Base-by-base conservation (phyloP, 208 protist species). In the Sergeia podlipaevii region DNA sequence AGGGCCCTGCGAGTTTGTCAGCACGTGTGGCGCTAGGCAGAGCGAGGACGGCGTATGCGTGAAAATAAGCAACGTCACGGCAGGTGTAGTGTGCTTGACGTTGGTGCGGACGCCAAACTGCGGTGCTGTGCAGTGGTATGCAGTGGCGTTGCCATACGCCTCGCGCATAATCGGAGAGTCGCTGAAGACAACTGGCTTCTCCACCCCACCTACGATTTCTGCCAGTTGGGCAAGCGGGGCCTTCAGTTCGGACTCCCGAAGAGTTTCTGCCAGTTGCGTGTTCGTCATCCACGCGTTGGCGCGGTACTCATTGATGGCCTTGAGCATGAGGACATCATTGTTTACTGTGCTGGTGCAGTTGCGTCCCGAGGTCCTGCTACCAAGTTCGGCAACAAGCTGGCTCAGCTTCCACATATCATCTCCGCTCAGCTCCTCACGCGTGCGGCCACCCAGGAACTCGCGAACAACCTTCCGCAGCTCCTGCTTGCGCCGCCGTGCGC, bases 281-380 rank as follows among this genome's bases (percentile, higher is more conserved):
- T 84, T 80, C 48, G 88, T 92, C 88, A 95, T 95, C 85, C 88
- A 95, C 37, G 75, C 73, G 52, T 95, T 95, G 32, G 74, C 70
- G 28, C 80, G 83, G 61, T 89, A 86, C 65, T 77, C 53, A 39
- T 91, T 73, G 42, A 95, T 95, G 20, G 88, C 88, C 36, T 62
- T 44, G 24, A 90, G 76, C 78, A 91, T 85, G 48, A 91, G 85
- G 3, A 74, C 39, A 44, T 95, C 88, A 11, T 70, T 86, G 28
- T 74, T 33, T 1, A 95, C 60, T n/a, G 80, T 95, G 39, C 70
- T 75, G 21, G 75, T 78, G 64, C 80, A 91, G 33, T 60, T 58
- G 45, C 65, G 60, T 10, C 77, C 74, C 1, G 67, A 55, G 15
- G 74, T 42, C 49, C 65, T 79, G n/a, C 28, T 41, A n/a, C 63